Conservation (phyloP, 2,329 filamentous ascomycete species). For the Paracoccidioides brasiliensis region DNA sequence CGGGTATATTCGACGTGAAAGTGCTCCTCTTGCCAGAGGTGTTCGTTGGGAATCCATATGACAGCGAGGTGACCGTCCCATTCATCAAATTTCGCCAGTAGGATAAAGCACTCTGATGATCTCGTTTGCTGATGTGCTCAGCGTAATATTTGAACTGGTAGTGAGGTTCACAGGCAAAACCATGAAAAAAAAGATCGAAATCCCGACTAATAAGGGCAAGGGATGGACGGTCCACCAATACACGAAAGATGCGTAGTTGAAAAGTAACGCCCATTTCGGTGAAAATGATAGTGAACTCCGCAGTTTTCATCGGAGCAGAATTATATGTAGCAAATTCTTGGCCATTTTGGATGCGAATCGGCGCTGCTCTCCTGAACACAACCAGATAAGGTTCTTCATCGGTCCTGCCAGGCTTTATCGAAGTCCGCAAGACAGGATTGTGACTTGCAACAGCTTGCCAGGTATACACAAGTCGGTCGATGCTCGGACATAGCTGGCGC, state of each 20-base stretch:
- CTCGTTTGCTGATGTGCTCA: not conserved
- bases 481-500: not conserved
- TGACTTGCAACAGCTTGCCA: slow-evolving; percentile 5
- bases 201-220: not conserved
- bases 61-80: not conserved
- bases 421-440: slow-evolving; percentile 1
- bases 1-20: not conserved
- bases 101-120: not conserved
- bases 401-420: not conserved
- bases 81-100: slow-evolving; percentile 2
- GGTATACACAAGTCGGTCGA: not conserved
- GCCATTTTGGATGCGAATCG: not conserved
- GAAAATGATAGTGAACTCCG: not conserved
- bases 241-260: slow-evolving; percentile 1
- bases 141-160: not conserved
- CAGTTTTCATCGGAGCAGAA: not conserved
- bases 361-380: not conserved
- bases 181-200: slow-evolving; percentile 3
- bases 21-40: not conserved
- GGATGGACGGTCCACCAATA: slow-evolving; percentile 1
- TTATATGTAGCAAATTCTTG: not conserved
- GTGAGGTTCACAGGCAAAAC: slow-evolving; percentile 2
- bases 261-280: not conserved
- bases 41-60: not conserved
- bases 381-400: not conserved